Base-by-base conservation (phyloP, 1,284 basidiomycete species). In the Amylostereum areolatum region DNA sequence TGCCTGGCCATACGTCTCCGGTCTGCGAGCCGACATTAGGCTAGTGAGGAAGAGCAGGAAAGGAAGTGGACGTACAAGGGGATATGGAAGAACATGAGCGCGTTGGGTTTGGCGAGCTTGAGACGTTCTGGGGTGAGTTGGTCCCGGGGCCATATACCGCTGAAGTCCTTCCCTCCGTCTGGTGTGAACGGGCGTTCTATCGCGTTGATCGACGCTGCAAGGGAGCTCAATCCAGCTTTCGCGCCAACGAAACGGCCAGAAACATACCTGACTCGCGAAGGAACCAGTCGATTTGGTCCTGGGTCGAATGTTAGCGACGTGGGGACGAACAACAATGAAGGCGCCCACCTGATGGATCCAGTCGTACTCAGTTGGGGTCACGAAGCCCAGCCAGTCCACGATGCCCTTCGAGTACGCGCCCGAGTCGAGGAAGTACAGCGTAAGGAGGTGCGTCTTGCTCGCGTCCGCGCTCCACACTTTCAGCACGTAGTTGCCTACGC, bases 51-150 rank as follows among this genome's bases (percentile, higher is more conserved):
- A 52, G 10, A 53, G 39, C 7, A 11, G 49, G 1, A 48, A 45
- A 27, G 31, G 36, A 37, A 54, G 63, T 8, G 56, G 43, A 80
- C 89, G n/a, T 66, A 91, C 74, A 96, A 61, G 40, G 93, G 93
- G 47, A 97, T 96, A 60, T 97, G 93, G 81, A 95, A 96, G 71
- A 94, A 96, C 85, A 92, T 89, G 57, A 95, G 66, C 0, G 91
- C 93, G 60, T 95, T 95, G 1, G 92, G 92, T 65, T 93, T 95
- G 3, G 88, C 89, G 1, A 94, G 72, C 47, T 75, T 79, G 41
- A 67, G 72, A 0, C 64, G 71, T 28, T 67, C 66, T 1, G 84
- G 79, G 2, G 77, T 70, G 34, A 85, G 58, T 61, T 87, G 83
- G 7, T 73, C 78, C 42, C 77, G 72, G 42, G 60, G 63, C 87